Base-by-base conservation (phyloP, 192 early-diverging fungal genomes). In the Phlyctochytrium bullatum region DNA sequence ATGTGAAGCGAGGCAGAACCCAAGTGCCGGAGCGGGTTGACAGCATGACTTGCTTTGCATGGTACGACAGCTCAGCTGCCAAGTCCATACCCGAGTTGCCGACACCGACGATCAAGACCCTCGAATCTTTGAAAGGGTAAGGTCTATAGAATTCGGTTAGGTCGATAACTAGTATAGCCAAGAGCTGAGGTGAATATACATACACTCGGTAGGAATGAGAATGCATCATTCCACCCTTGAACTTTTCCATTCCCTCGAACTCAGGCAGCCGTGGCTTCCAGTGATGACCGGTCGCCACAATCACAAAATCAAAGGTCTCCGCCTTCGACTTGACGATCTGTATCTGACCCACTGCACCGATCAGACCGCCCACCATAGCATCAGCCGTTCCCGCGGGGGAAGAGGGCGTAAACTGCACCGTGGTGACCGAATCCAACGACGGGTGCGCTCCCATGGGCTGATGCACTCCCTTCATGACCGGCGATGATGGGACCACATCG, bases 271-370 rank as follows among this genome's bases (percentile, higher is more conserved):
- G 66, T 14, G 81, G 81, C 34, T 75, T 73, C 70, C 76, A 76
- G 64, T 88, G 84, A 60, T 86, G 86, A 23, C 84, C 84, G 14
- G 83, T 80, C 29, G 80, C 83, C 35, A 88, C 78, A 71, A 88
- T 84, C 0, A 88, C 79, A 74, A 80, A 82, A 62, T 86, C 80
- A 76, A 88, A 88, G 4, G 73, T 69, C 57, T 86, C 83, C 50
- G 74, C 75, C 32, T 77, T 62, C 54, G 72, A 65, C 31, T 67
- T 67, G 24, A 58, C 29, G 29, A 54, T 57, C 28, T 51, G 61
- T 47, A 47, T 20, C 10, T 20, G 10, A n/a, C 50, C 52, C 25
- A 29, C 20, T 17, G 59, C 23, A 14, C 17, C 31, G 24, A 61
- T 34, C 34, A n/a, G 20, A 3, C 23, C 35, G 25, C 62, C 23